phyloP scores from a whole-genome alignment of 768 basidiomycete species.

The Lepiota venenata region DNA sequence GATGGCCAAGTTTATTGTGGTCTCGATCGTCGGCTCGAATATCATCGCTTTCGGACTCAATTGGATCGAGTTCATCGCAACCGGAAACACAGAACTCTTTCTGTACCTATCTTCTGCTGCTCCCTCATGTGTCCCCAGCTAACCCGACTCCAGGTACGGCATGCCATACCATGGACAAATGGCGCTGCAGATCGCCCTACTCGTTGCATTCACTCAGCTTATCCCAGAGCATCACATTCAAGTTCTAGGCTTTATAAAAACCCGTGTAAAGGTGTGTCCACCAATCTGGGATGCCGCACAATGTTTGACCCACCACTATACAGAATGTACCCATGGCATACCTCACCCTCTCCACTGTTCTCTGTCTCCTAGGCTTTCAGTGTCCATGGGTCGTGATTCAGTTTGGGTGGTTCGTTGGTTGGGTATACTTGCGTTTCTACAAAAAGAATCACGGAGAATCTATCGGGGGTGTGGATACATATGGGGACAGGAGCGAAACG shows the following conservation, averaged over 20 bases:
- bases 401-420: conserved; percentile 98
- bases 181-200: conserved; percentile 81
- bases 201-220: conserved; percentile 96
- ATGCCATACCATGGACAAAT: conserved; percentile 92
- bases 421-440: conserved; percentile 96
- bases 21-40: conserved; percentile 78
- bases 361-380: conserved; percentile 81
- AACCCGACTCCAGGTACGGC: conserved; percentile 56
- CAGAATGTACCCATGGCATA: conserved; percentile 95
- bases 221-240: conserved; percentile 99
- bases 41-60: conserved; percentile 85
- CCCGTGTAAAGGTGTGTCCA: conserved; percentile 79
- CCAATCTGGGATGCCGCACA: not conserved
- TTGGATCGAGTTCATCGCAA: conserved; percentile 78
- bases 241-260: conserved; percentile 76
- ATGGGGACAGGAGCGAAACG: conserved; percentile 95
- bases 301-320: not conserved
- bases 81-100: conserved; percentile 71
- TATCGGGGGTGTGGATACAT: conserved; percentile 58
- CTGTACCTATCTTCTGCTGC: conserved; percentile 49
- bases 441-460: conserved; percentile 77
- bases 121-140: conserved; percentile 10
- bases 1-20: conserved; percentile 79
- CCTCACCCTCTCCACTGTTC: conserved; percentile 83
- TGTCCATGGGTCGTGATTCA: conserved; percentile 93